Evolutionary conservation across 78 protist genomes (phyloP), one percentile per base, ranked within the genome.

Genomic region (Dictyostelium citrinum): DNA sequence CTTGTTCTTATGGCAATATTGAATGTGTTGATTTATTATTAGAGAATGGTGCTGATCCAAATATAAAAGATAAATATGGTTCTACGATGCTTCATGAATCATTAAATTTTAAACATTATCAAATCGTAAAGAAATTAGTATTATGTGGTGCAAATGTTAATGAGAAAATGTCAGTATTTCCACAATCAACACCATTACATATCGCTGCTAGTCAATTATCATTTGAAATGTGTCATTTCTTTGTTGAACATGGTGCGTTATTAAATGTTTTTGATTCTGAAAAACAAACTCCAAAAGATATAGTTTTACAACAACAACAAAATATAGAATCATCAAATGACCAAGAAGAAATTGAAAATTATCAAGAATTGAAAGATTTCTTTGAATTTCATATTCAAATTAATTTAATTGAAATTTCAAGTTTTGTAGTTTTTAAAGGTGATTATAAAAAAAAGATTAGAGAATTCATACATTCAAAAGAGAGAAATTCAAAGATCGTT

Each of bases 181-280:
- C 93, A 22, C 80, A 78, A 46, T 88, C 93, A 22, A 68, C 77
- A 41, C 93, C 93, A 46, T 45, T 88, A 7, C 93, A 88, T 29
- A 22, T 88, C 3, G 84, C 76, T 1, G 77, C 67, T 2, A 33
- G 27, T 11, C 72, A 31, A 29, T 77, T 60, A 20, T 75, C 68
- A n/a, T 46, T 88, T n/a, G 93, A 88, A 6, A 41, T 88, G 74
- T 78, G 81, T 10, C 84, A 88, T 37, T 88, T 64, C 58, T 37
- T 88, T 20, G 17, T 88, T 37, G 70, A 78, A 64, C 84, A 88
- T 46, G 93, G 93, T 45, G 78, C 83, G 45, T 35, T 76, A 16
- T 49, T 88, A 17, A 35, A 78, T 78, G 14, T 45, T 20, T 22
- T 67, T 2, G 93, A 88, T 33, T 75, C 79, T 20, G 93, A 88